phyloP scores from a whole-genome alignment of 75 land plant species.

The Selaginella tamariscina region DNA sequence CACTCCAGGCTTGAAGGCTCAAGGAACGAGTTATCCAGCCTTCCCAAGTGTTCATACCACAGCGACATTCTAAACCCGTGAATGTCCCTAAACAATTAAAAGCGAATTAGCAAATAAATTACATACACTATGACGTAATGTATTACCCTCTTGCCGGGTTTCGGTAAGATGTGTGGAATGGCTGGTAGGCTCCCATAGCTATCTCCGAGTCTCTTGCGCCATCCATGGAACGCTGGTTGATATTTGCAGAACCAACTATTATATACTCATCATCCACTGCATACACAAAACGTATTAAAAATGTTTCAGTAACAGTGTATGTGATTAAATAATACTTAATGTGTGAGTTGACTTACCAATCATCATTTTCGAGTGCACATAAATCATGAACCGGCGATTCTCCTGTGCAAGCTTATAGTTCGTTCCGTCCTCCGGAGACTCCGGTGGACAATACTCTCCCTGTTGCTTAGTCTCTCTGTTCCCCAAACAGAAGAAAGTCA shows the following conservation, averaged over 20 bases:
- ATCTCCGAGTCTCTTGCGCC: constrained; percentile 80
- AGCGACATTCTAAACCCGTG: constrained; percentile 53
- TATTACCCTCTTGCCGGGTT: constrained; percentile 14
- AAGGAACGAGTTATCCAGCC: constrained; percentile 19
- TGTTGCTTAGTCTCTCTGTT: constrained; percentile 36
- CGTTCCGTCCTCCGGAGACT: constrained; percentile 30
- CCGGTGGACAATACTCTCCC: constrained; percentile 47
- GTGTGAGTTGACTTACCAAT: constrained; percentile 37
- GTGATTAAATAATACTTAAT: not conserved
- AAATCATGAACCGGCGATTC: constrained; percentile 65
- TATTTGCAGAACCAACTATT: constrained; percentile 65
- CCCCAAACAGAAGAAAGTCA: constrained; percentile 83
- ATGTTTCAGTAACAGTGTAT: not conserved
- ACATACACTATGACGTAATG: too few species aligned
- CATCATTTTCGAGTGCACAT: constrained; percentile 80
- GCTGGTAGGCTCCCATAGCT: constrained; percentile 73
- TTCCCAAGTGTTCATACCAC: constrained; percentile 66
- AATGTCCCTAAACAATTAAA: too few species aligned
- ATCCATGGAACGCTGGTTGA: constrained; percentile 84
- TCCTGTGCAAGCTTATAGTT: constrained; percentile 55
- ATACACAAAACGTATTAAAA: not conserved
- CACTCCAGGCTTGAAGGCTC: constrained; percentile 47
- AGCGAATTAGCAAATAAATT: too few species aligned
- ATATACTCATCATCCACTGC: constrained; percentile 76
- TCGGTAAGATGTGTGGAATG: constrained; percentile 14